Percentiles rank a stretch among this genome's conserved stretches.
phyloP scores from a whole-genome alignment of 2,329 filamentous ascomycete species.

The Fusarium staphyleae region DNA sequence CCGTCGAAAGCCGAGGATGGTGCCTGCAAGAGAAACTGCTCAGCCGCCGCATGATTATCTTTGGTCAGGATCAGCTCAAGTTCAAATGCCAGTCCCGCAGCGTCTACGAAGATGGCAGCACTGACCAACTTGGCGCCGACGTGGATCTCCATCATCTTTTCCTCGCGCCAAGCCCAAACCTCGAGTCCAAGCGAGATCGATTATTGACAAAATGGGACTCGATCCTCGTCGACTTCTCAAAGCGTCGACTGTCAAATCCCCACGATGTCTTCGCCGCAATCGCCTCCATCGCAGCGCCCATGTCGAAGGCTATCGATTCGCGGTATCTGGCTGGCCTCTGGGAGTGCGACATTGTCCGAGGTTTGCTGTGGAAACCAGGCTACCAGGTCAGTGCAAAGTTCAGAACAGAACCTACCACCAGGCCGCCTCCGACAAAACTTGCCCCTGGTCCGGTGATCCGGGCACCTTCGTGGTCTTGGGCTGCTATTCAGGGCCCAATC shows the following conservation, averaged over 20 bases:
- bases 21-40: conserved; percentile 17
- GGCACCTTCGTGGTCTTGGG: conserved; percentile 25
- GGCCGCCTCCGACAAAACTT: conserved; percentile 1
- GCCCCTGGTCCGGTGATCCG: background rate
- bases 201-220: conserved; percentile 8
- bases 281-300: conserved; percentile 3
- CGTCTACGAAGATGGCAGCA: background rate
- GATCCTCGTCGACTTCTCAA: conserved; percentile 2
- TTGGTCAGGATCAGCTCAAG: conserved; percentile 7
- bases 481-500: conserved; percentile 9
- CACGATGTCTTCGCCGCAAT: conserved; percentile 22
- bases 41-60: conserved; percentile 4
- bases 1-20: conserved; percentile 14
- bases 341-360: conserved; percentile 5
- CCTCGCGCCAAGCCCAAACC: fast-evolving
- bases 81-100: background rate
- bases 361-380: conserved; percentile 9
- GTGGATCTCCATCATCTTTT: background rate
- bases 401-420: background rate
- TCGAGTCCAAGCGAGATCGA: background rate
- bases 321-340: conserved; percentile 20
- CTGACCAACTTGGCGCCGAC: no score
- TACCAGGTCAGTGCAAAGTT: background rate
- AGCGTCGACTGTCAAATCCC: conserved; percentile 12
- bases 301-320: background rate